phyloP scores from a whole-genome alignment of 2,329 filamentous ascomycete genomes.

The Cladosporium oxysporum region DNA sequence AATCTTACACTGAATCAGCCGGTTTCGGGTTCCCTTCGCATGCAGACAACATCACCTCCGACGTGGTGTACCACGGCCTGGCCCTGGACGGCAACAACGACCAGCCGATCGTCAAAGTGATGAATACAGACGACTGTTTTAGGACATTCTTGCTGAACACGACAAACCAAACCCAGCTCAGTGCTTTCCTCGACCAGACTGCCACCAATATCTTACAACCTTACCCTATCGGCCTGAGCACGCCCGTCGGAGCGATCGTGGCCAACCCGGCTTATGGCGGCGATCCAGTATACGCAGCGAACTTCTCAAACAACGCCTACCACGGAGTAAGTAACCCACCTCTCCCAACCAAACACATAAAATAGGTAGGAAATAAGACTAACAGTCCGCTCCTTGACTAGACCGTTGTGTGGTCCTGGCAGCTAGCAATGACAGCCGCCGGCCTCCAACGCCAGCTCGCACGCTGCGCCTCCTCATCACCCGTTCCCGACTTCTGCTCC shows the following conservation, averaged over 20 bases:
- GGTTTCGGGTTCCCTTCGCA: constrained; percentile 49
- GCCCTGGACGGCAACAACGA: constrained; percentile 56
- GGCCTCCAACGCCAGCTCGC: constrained; percentile 60
- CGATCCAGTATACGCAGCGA: constrained; percentile 48
- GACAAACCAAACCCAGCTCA: constrained; percentile 59
- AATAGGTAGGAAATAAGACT: background rate
- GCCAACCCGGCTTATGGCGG: constrained; percentile 62
- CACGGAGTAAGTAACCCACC: constrained; percentile 46
- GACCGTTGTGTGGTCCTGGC: constrained; percentile 67
- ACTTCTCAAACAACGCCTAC: constrained; percentile 60
- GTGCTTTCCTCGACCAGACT: constrained; percentile 57
- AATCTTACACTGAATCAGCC: constrained; percentile 47
- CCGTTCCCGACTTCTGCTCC: constrained; percentile 50
- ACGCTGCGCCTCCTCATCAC: constrained; percentile 44
- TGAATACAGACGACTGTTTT: constrained; percentile 67
- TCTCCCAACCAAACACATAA: background rate
- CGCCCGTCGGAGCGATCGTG: constrained; percentile 58
- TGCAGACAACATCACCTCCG: constrained; percentile 43
- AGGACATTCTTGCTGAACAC: constrained; percentile 62
- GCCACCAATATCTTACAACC: constrained; percentile 59
- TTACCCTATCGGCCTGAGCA: constrained; percentile 62
- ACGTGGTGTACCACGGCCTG: constrained; percentile 58
- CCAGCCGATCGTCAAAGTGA: constrained; percentile 55
- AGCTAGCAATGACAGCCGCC: constrained; percentile 62
- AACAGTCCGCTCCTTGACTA: background rate